These are phyloP conservation scores for Tricholoma saponaceum DNA, from an alignment of 768 basidiomycete species.

Conservation along the genomic window DNA sequence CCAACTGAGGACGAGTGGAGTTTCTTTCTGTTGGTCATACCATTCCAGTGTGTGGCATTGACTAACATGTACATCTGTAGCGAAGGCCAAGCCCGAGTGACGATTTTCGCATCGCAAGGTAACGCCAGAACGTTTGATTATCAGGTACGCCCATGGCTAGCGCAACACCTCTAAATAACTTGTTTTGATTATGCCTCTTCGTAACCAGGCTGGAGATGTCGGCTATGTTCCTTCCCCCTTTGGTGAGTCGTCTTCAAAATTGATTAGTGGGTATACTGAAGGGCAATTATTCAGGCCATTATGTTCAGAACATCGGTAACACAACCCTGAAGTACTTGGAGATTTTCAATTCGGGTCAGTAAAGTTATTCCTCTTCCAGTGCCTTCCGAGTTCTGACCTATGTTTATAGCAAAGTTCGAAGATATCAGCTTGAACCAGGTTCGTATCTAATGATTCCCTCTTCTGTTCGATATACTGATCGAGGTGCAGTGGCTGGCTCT, in stretches of 20 bases:
- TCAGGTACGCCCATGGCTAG: conserved; percentile 32
- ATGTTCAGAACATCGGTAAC: conserved; percentile 52
- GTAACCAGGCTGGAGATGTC: conserved; percentile 49
- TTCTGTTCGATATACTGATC: neutral
- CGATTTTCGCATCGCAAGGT: conserved; percentile 48
- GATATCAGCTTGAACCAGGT: conserved; percentile 34
- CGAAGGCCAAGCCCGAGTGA: conserved; percentile 50
- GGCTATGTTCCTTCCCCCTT: conserved; percentile 57
- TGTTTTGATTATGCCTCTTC: neutral
- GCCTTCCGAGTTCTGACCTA: conserved; percentile 8
- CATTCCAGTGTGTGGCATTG: neutral
- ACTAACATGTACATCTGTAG: conserved; percentile 23
- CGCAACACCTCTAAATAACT: neutral
- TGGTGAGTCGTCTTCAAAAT: conserved; percentile 28
- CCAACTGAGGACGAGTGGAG: conserved; percentile 66
- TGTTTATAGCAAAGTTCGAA: conserved; percentile 4
- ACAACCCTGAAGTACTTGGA: conserved; percentile 44
- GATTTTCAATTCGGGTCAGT: conserved; percentile 39
- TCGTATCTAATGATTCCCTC: neutral
- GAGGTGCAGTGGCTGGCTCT: conserved; percentile 30
- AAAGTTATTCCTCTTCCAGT: conserved; percentile 5
- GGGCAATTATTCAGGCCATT: conserved; percentile 34
- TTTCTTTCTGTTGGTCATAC: conserved; percentile 45
- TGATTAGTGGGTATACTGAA: conserved; percentile 7
- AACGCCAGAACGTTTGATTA: conserved; percentile 60